Evolutionary conservation across 1,284 basidiomycete species (phyloP).

Genomic region (Irpex sp.): DNA sequence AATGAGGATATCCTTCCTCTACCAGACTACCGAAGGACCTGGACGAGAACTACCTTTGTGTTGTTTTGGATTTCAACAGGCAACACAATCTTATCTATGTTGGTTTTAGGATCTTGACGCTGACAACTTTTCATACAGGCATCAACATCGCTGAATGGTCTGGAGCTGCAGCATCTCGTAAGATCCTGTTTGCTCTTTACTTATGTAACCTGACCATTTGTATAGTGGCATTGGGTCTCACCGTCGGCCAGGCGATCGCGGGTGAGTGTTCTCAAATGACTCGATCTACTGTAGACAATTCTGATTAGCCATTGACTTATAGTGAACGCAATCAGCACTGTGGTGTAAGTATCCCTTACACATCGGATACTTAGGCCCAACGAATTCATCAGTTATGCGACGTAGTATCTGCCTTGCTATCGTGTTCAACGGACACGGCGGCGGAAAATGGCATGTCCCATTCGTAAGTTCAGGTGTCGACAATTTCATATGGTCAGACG

Average conservation of each 20-base stretch:
- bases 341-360: constrained; percentile 6
- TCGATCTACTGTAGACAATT: too few relatives aligned
- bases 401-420: constrained; percentile 24
- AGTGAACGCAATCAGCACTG: constrained; percentile 16
- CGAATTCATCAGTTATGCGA: too few relatives aligned
- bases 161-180: constrained; percentile 26
- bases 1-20: constrained; percentile 27
- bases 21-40: constrained; percentile 24
- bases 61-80: constrained; percentile 31
- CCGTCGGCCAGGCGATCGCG: constrained; percentile 27
- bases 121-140: constrained; percentile 12
- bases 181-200: neutral
- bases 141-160: constrained; percentile 32
- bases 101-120: neutral
- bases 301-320: neutral
- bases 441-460: constrained; percentile 29
- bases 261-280: constrained; percentile 10
- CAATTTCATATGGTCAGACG: neutral
- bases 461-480: constrained; percentile 20
- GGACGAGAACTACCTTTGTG: constrained; percentile 24
- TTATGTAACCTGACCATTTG: neutral
- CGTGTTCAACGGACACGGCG: constrained; percentile 26
- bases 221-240: constrained; percentile 27
- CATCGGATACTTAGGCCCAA: neutral
- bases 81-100: constrained; percentile 2